Evolutionary conservation across 768 basidiomycete species (phyloP).

Genomic region (Lentinula lateritia): DNA sequence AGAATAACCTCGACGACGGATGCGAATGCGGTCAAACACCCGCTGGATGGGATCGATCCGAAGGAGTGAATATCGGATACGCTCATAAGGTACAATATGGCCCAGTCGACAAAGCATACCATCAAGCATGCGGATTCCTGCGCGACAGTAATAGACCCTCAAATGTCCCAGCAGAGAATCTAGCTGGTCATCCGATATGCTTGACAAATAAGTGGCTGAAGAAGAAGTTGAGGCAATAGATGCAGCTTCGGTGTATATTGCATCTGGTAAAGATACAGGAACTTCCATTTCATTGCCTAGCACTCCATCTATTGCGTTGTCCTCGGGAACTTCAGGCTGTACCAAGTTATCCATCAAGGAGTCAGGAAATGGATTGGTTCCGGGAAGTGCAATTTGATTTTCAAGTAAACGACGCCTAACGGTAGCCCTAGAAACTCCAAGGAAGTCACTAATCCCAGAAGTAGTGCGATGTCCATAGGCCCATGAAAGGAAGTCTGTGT

Average conservation of each 20-base stretch:
- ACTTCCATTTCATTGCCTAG: not conserved
- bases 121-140: too few relatives aligned
- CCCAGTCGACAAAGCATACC: too few relatives aligned
- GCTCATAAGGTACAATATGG: too few relatives aligned
- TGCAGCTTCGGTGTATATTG: conserved; percentile 23
- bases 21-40: too few relatives aligned
- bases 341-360: too few relatives aligned
- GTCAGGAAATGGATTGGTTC: conserved; percentile 6
- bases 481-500: conserved; percentile 13
- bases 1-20: too few relatives aligned
- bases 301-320: not conserved
- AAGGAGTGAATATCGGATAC: too few relatives aligned
- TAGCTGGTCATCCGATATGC: conserved; percentile 15
- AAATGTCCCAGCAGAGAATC: conserved; percentile 8
- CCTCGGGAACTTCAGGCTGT: too few relatives aligned
- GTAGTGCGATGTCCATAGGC: conserved; percentile 12
- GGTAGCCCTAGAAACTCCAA: conserved; percentile 10
- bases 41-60: too few relatives aligned
- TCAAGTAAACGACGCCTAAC: conserved; percentile 13
- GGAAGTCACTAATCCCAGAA: conserved; percentile 12
- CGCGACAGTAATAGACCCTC: too few relatives aligned
- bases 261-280: not conserved
- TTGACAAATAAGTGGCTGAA: not conserved
- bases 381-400: conserved; percentile 11
- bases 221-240: conserved; percentile 14